phyloP scores from a whole-genome alignment of 495 filamentous ascomycete species.

The Ramalina intermedia region DNA sequence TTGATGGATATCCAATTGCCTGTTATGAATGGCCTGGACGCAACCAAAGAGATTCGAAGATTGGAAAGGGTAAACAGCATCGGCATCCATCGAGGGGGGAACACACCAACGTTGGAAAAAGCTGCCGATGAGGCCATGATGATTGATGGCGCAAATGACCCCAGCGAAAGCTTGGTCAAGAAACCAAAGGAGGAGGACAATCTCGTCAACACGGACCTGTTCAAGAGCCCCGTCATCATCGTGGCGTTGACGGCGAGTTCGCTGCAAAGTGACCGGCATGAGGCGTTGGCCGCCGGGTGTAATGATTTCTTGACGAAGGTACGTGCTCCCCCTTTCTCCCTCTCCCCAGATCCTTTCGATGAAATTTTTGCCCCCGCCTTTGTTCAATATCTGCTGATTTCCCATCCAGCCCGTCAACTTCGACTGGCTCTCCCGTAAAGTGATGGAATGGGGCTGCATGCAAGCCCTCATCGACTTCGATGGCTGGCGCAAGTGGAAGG shows the following conservation, averaged over 20 bases:
- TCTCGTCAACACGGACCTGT: conserved; percentile 53
- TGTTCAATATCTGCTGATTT: conserved; percentile 3
- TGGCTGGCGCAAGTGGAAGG: conserved; percentile 95
- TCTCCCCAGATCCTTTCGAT: background rate
- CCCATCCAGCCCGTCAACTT: conserved; percentile 74
- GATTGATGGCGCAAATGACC: conserved; percentile 16
- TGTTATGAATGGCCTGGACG: conserved; percentile 91
- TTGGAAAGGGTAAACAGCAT: conserved; percentile 82
- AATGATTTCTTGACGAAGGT: conserved; percentile 99
- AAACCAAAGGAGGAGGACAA: conserved; percentile 44
- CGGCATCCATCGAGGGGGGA: conserved; percentile 40
- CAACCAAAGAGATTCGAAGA: conserved; percentile 90
- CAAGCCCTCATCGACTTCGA: conserved; percentile 98
- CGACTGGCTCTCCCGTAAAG: conserved; percentile 91
- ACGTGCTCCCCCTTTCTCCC: conserved; percentile 15
- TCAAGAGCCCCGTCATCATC: conserved; percentile 95
- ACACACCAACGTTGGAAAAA: conserved; percentile 13
- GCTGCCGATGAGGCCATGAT: conserved; percentile 3
- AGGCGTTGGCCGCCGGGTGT: conserved; percentile 87
- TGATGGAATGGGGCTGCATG: conserved; percentile 97
- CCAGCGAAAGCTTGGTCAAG: conserved; percentile 16
- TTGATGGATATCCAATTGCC: conserved; percentile 98
- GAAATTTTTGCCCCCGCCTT: conserved; percentile 3
- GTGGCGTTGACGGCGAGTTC: conserved; percentile 89
- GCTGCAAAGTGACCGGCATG: conserved; percentile 86